These are phyloP conservation scores for Pythium graminicola DNA, from an alignment of 352 stramenopile genomes.

Conservation along the genomic window DNA sequence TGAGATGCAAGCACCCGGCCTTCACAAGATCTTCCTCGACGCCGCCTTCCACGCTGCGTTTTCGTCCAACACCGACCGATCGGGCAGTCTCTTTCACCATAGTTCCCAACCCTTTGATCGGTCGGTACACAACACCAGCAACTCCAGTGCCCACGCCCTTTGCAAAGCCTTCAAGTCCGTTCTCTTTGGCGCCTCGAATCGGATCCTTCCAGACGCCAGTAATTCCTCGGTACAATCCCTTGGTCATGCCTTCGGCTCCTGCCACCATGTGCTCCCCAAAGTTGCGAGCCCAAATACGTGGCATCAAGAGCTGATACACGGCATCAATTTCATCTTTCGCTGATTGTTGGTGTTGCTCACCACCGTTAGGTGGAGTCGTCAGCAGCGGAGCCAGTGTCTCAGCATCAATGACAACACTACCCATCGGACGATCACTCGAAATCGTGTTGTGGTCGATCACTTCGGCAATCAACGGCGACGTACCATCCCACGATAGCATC, in stretches of 20 bases:
- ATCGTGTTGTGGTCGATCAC: constrained; percentile 72
- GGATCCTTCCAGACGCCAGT: constrained; percentile 74
- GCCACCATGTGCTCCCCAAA: constrained; percentile 80
- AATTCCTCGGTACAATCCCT: constrained; percentile 65
- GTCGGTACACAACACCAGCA: constrained; percentile 58
- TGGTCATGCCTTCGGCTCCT: constrained; percentile 56
- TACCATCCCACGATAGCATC: constrained; percentile 74
- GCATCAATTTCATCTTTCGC: constrained; percentile 30
- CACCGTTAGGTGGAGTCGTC: background rate
- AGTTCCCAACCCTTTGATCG: constrained; percentile 59
- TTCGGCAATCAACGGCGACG: constrained; percentile 54
- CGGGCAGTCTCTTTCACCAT: constrained; percentile 76
- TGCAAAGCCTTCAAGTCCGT: constrained; percentile 62
- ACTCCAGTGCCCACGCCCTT: constrained; percentile 68
- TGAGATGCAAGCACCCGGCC: constrained; percentile 50
- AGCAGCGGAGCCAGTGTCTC: constrained; percentile 35
- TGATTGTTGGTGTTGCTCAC: constrained; percentile 1
- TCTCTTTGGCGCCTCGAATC: constrained; percentile 67
- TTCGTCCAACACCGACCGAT: constrained; percentile 52
- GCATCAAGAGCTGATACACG: constrained; percentile 56
- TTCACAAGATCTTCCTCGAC: constrained; percentile 45
- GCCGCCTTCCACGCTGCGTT: constrained; percentile 28
- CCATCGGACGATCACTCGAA: constrained; percentile 56
- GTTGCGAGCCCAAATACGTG: constrained; percentile 61
- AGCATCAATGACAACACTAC: constrained; percentile 40